Evolutionary conservation across 176 grass and related monocot genomes (phyloP).

Genomic region (Carex cristatella): DNA sequence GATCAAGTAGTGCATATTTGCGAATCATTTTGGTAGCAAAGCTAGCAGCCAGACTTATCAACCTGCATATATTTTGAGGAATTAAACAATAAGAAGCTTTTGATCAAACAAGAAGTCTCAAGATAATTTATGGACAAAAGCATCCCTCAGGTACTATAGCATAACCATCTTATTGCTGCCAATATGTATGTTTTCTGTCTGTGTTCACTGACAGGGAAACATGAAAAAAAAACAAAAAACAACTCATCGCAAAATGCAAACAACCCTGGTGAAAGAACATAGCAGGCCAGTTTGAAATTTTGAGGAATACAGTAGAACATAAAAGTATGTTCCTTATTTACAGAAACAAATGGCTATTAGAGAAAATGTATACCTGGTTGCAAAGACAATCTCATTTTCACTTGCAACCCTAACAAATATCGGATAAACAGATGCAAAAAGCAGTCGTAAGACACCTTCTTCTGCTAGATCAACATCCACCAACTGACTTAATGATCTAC

Average conservation of each 20-base stretch:
- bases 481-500: constrained; percentile 84
- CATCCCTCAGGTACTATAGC: constrained; percentile 9
- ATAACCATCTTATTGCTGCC: constrained; percentile 49
- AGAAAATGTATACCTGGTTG: constrained; percentile 62
- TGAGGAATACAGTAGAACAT: neutral
- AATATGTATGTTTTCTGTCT: constrained; percentile 15
- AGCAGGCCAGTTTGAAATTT: neutral
- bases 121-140: neutral
- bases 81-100: neutral
- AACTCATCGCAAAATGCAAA: neutral
- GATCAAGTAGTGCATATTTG: constrained; percentile 55
- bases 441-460: constrained; percentile 82
- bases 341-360: neutral
- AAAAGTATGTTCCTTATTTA: neutral
- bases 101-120: constrained; percentile 24
- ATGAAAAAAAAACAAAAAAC: neutral
- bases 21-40: constrained; percentile 89
- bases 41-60: constrained; percentile 75
- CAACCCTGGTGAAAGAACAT: neutral
- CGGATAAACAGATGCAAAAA: constrained; percentile 69
- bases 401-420: constrained; percentile 52
- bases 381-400: constrained; percentile 53
- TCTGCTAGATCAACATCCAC: constrained; percentile 81
- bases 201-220: neutral
- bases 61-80: constrained; percentile 36